phyloP scores from a whole-genome alignment of 441 rosid species.

The Isatis lusitanica region DNA sequence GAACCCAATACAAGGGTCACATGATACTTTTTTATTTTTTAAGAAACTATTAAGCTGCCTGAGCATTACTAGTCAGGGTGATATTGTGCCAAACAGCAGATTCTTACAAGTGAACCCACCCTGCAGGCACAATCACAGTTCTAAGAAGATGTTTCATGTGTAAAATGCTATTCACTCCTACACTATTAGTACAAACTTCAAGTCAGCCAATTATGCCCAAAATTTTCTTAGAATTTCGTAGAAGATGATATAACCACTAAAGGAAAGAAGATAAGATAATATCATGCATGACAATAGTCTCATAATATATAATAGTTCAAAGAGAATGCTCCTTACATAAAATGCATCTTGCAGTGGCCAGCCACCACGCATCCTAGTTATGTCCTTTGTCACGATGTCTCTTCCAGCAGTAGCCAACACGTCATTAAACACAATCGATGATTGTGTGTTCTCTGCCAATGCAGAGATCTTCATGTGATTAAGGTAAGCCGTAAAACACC shows the following conservation, averaged over 20 bases:
- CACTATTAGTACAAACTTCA: conserved; percentile 5
- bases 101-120: neutral
- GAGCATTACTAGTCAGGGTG: conserved; percentile 9
- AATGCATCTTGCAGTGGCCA: conserved; percentile 99
- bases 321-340: conserved; percentile 59
- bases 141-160: neutral
- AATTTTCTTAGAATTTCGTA: neutral
- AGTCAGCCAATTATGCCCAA: neutral
- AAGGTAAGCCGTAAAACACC: conserved; percentile 43
- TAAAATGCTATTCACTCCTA: neutral
- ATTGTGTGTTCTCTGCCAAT: conserved; percentile 83
- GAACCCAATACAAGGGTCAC: conserved; percentile 2
- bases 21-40: neutral
- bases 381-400: conserved; percentile 94
- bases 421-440: conserved; percentile 80
- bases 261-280: neutral
- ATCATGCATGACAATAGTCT: neutral
- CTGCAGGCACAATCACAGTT: neutral
- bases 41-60: neutral
- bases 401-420: conserved; percentile 85
- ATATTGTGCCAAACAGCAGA: conserved; percentile 13
- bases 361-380: conserved; percentile 97
- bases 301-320: conserved; percentile 1
- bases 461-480: conserved; percentile 68
- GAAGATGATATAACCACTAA: conserved; percentile 3